phyloP scores from a whole-genome alignment of 1,284 basidiomycete species.

The Gomphus bonarii region DNA sequence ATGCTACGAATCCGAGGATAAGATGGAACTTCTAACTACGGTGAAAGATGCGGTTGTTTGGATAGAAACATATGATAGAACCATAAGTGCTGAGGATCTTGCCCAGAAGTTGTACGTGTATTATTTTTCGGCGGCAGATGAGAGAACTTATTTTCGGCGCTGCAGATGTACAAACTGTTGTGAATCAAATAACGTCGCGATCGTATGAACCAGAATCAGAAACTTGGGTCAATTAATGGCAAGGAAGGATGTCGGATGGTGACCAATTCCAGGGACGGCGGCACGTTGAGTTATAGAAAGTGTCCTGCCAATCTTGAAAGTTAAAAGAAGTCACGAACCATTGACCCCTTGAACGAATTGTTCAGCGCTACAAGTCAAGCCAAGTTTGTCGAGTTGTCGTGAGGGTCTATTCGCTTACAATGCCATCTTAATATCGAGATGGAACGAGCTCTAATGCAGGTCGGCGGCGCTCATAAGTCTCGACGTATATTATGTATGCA shows the following conservation, averaged over 20 bases:
- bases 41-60: constrained; percentile 89
- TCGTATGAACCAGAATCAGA: background rate
- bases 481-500: too few relatives aligned
- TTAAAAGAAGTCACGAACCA: too few relatives aligned
- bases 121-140: background rate
- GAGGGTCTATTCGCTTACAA: too few relatives aligned
- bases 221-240: background rate
- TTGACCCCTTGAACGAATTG: too few relatives aligned
- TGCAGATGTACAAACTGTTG: background rate
- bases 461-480: too few relatives aligned
- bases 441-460: too few relatives aligned
- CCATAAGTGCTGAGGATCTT: constrained; percentile 78
- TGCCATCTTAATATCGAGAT: too few relatives aligned
- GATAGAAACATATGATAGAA: constrained; percentile 76
- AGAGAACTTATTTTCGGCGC: background rate
- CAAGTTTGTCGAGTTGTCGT: too few relatives aligned
- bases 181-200: background rate
- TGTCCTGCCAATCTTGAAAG: too few relatives aligned
- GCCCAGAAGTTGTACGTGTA: constrained; percentile 69
- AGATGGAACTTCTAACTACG: constrained; percentile 73
- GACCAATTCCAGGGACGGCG: background rate
- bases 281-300: background rate
- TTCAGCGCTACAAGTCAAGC: too few relatives aligned
- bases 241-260: background rate
- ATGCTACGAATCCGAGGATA: constrained; percentile 61